Base-by-base conservation (phyloP, 192 early-diverging fungal genomes). In the Coemansia reversa region DNA sequence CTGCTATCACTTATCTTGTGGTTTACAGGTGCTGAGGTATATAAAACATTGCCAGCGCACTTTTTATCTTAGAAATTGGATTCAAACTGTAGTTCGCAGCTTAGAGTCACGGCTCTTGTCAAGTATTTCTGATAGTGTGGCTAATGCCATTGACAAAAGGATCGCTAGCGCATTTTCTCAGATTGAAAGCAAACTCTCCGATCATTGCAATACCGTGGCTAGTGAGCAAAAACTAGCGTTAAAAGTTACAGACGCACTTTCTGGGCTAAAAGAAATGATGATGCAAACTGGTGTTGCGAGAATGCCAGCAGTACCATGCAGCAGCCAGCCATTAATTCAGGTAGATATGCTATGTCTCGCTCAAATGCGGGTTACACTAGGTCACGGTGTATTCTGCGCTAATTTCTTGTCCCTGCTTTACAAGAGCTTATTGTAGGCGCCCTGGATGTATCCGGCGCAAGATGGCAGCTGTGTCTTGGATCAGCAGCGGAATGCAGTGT, bases 61-160 rank as follows among this genome's bases (percentile, higher is more conserved):
- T 45, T 45, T 45, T 0, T 45, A 4, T 45, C 39, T 45, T 16
- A 45, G 14, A 45, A 16, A 45, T 45, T 1, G 7, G 39, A 45
- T 45, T 11, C 1, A 45, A 45, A 45, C 14, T 58, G 50, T 73
- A 73, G 71, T 67, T 2, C 49, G 29, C 16, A 27, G 42, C 7
- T 18, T 74, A 32, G 71, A 74, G 54, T 39, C 71, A 12, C 58
- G 25, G 24, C 50, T 74, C 19, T 7, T 47, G 5, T 32, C 50
- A 1, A 35, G 32, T 8, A 55, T 67, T 0, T 42, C 65, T 6
- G 55, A 60, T 12, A 51, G 18, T 1, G 22, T 74, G 4, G 30
- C 65, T 7, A 27, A 22, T 0, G 27, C n/a, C 8, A 14, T 66
- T 25, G 64, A 66, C 52, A 25, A 29, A 14, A 66, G 58, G 22